A percentile compares a stretch with the other conserved stretches of the same genome.
These are phyloP conservation scores for Aspergillus eucalypticola DNA, from an alignment of 2,329 filamentous ascomycete genomes.

Conservation along the genomic window DNA sequence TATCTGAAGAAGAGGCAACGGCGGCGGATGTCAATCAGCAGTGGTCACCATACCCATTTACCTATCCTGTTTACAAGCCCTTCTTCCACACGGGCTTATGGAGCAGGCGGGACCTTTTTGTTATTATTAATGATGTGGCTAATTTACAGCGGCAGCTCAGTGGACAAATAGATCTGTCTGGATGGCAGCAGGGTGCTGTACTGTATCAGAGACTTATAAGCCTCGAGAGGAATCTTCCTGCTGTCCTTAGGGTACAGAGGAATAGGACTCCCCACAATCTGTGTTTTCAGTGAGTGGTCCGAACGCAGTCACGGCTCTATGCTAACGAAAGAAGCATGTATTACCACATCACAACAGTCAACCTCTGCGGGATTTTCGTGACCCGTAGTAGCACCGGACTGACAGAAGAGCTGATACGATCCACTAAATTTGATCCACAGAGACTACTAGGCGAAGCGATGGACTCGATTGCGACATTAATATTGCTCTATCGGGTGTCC, in stretches of 20 bases:
- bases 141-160: not conserved
- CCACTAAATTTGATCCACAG: not conserved
- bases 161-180: not conserved
- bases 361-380: not conserved
- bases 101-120: not conserved
- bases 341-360: slow-evolving; percentile 5
- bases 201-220: not conserved
- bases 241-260: not conserved
- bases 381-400: not conserved
- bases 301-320: not conserved
- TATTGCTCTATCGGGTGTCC: slow-evolving; percentile 3
- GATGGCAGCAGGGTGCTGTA: slow-evolving; percentile 1
- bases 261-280: slow-evolving; percentile 5
- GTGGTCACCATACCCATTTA: slow-evolving; percentile 5
- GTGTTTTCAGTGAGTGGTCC: not conserved
- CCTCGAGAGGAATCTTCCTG: not conserved
- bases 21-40: not conserved
- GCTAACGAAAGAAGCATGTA: slow-evolving; percentile 1
- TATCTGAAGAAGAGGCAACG: not conserved
- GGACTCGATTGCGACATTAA: not conserved
- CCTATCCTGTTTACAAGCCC: not conserved
- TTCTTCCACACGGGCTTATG: not conserved
- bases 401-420: not conserved
- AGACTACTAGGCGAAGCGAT: not conserved
- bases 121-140: not conserved